Conservation (phyloP, 805 yeast species). For the Wickerhamomyces canadensis region DNA sequence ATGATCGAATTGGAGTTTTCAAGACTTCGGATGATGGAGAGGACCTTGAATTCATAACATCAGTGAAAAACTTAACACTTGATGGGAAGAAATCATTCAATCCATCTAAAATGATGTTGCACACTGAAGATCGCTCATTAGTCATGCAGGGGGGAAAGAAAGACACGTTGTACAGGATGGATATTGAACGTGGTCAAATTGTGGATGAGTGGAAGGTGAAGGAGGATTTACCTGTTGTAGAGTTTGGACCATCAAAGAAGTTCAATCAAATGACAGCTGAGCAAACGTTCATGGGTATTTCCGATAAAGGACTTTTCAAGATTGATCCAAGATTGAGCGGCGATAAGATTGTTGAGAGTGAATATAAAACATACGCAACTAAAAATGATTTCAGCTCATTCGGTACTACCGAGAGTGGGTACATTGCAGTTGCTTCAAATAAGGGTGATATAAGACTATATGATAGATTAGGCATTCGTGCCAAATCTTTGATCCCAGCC, state of each 20-base stretch:
- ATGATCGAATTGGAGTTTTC: constrained; percentile 76
- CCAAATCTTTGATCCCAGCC: constrained; percentile 77
- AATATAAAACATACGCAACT: constrained; percentile 49
- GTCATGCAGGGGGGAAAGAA: constrained; percentile 52
- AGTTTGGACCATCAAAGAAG: constrained; percentile 67
- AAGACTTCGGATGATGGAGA: constrained; percentile 43
- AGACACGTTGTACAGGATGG: constrained; percentile 62
- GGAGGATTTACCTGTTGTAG: constrained; percentile 40
- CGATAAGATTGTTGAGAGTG: constrained; percentile 53
- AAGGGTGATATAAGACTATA: constrained; percentile 74
- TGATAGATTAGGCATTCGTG: constrained; percentile 66
- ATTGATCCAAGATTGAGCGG: constrained; percentile 72
- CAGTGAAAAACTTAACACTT: constrained; percentile 55
- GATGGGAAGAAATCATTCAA: constrained; percentile 40
- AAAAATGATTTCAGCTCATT: constrained; percentile 52
- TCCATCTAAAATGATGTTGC: constrained; percentile 71
- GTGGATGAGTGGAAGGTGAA: constrained; percentile 82
- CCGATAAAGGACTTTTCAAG: constrained; percentile 59
- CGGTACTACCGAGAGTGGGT: constrained; percentile 69
- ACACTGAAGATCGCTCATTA: constrained; percentile 65
- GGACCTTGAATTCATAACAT: constrained; percentile 54
- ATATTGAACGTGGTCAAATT: constrained; percentile 69
- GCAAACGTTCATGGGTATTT: constrained; percentile 66
- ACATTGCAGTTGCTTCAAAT: constrained; percentile 67
- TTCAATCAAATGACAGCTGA: constrained; percentile 71